Percentiles rank a stretch among this genome's conserved stretches.
phyloP scores from a whole-genome alignment of 768 basidiomycete genomes.

The Candolleomyces eurysporus region DNA sequence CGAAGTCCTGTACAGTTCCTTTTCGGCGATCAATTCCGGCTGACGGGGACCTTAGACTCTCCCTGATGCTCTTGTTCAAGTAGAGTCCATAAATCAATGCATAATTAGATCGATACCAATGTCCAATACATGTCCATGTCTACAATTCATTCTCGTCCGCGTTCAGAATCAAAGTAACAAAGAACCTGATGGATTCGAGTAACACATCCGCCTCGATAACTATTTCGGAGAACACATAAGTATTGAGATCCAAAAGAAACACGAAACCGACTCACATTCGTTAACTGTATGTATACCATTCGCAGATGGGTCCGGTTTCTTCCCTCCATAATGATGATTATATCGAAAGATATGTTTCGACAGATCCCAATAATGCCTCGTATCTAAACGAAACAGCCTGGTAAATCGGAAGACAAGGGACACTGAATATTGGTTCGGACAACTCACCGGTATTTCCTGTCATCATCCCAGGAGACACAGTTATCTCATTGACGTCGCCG shows the following conservation, averaged over 20 bases:
- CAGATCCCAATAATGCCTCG: slow-evolving; percentile 56
- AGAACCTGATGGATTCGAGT: slow-evolving; percentile 67
- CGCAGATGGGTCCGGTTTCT: slow-evolving; percentile 28
- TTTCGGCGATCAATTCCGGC: not conserved
- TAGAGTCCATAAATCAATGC: not conserved
- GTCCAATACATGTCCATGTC: not conserved
- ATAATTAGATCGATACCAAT: not conserved
- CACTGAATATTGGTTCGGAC: slow-evolving; percentile 3
- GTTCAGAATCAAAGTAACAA: slow-evolving; percentile 62
- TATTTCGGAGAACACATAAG: slow-evolving; percentile 18
- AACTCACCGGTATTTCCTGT: slow-evolving; percentile 55
- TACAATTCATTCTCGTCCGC: slow-evolving; percentile 49
- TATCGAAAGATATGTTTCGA: slow-evolving; percentile 71
- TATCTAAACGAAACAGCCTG: slow-evolving; percentile 40
- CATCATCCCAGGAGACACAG: slow-evolving; percentile 53
- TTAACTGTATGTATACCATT: slow-evolving; percentile 65
- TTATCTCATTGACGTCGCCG: slow-evolving; percentile 30
- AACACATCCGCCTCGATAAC: slow-evolving; percentile 50
- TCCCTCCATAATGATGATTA: slow-evolving; percentile 28
- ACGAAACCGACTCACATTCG: slow-evolving; percentile 49
- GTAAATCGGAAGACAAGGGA: not conserved
- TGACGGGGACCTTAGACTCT: not conserved
- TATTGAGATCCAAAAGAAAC: not conserved
- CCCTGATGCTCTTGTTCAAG: not conserved
- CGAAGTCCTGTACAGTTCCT: slow-evolving; percentile 40